Evolutionary conservation across 176 grass and related monocot genomes (phyloP).

Genomic region (Microstegium vimineum): DNA sequence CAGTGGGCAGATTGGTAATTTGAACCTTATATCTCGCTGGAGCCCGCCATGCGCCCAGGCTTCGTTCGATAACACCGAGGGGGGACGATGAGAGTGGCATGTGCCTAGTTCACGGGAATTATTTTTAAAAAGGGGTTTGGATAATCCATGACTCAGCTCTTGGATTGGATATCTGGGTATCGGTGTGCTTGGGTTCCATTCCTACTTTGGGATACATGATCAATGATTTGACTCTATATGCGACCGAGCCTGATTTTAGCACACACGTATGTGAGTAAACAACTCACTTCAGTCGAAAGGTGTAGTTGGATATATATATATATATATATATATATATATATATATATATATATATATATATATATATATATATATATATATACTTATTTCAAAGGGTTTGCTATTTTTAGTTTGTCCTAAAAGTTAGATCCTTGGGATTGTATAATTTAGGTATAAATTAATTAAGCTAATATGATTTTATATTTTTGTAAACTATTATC

Average conservation of each 20-base stretch:
- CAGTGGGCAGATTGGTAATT: conserved; percentile 27
- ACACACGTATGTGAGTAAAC: too few relatives aligned
- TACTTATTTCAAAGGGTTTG: too few relatives aligned
- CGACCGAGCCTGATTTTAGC: neutral
- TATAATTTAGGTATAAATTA: too few relatives aligned
- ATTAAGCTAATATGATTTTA: too few relatives aligned
- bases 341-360: too few relatives aligned
- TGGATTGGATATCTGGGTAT: neutral
- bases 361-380: too few relatives aligned
- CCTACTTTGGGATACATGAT: neutral
- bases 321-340: too few relatives aligned
- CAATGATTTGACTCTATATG: neutral
- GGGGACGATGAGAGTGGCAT: neutral
- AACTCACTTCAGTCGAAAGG: too few relatives aligned
- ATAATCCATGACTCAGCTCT: neutral
- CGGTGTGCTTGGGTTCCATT: neutral
- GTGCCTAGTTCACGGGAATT: neutral
- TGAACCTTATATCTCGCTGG: neutral
- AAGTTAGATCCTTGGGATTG: too few relatives aligned
- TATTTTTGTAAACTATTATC: too few relatives aligned
- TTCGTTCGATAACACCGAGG: conserved; percentile 43
- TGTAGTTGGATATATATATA: too few relatives aligned
- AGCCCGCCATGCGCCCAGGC: neutral
- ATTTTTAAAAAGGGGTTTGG: neutral
- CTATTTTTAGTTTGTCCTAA: too few relatives aligned